phyloP scores from a whole-genome alignment of 2,329 filamentous ascomycete species.

The Aureobasidium uvarum region DNA sequence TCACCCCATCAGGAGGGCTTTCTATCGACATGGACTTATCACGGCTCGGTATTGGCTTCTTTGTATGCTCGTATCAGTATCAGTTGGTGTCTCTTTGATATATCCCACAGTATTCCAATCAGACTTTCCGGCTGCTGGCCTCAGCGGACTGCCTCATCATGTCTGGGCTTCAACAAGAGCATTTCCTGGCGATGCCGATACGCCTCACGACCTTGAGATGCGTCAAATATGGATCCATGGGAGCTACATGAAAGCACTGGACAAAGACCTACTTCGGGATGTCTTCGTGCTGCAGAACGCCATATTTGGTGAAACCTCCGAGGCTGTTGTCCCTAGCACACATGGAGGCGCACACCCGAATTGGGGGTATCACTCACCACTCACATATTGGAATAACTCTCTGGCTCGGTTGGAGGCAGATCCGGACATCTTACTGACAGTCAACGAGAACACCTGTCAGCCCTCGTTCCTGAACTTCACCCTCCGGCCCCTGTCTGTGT shows the following conservation, averaged over 20 bases:
- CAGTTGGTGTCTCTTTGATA: slow-evolving; percentile 65
- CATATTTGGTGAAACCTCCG: slow-evolving; percentile 55
- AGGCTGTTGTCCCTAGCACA: slow-evolving; percentile 13
- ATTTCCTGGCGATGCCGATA: slow-evolving; percentile 51
- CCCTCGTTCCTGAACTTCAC: slow-evolving; percentile 70
- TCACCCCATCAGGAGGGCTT: slow-evolving; percentile 64
- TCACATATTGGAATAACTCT: slow-evolving; percentile 76
- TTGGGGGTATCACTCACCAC: slow-evolving; percentile 79
- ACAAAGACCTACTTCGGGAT: slow-evolving; percentile 62
- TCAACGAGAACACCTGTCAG: slow-evolving; percentile 63
- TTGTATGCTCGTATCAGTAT: slow-evolving; percentile 71
- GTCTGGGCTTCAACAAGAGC: slow-evolving; percentile 75
- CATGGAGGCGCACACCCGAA: neutral
- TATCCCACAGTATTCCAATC: slow-evolving; percentile 75
- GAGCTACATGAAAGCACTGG: slow-evolving; percentile 73
- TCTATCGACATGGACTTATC: slow-evolving; percentile 67
- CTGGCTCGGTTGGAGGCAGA: slow-evolving; percentile 60
- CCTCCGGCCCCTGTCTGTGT: slow-evolving; percentile 73
- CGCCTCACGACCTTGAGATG: slow-evolving; percentile 70
- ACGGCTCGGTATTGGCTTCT: slow-evolving; percentile 71
- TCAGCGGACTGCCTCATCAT: slow-evolving; percentile 71
- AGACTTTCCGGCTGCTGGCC: slow-evolving; percentile 67
- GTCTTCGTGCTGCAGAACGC: slow-evolving; percentile 69
- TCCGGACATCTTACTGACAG: slow-evolving; percentile 62
- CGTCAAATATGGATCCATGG: slow-evolving; percentile 80